phyloP scores from a whole-genome alignment of 805 yeast genomes.

The Nakazawaea peltata region DNA sequence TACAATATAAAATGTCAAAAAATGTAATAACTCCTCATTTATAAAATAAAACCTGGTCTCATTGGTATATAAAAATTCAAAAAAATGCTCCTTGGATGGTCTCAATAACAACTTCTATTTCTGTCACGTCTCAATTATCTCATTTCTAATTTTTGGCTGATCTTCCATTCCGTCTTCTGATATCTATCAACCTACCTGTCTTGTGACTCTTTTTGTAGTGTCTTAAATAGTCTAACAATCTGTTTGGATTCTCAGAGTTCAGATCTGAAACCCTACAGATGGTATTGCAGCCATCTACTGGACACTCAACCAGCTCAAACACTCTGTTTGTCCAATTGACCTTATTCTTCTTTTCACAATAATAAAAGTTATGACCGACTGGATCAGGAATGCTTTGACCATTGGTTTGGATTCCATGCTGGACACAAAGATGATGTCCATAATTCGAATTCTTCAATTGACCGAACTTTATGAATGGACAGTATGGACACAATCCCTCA shows the following conservation, averaged over 20 bases:
- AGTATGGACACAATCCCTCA: conserved; percentile 10
- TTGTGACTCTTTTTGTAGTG: conserved; percentile 21
- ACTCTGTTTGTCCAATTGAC: conserved; percentile 7
- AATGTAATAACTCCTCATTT: background rate
- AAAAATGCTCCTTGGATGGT: too few relatives aligned
- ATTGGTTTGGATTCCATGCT: conserved; percentile 23
- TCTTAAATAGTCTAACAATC: conserved; percentile 21
- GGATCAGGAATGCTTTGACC: conserved; percentile 21
- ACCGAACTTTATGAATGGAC: conserved; percentile 14
- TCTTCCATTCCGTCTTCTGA: too few relatives aligned
- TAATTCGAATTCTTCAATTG: conserved; percentile 22
- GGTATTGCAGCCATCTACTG: conserved; percentile 2
- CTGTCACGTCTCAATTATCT: too few relatives aligned
- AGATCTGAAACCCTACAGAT: conserved; percentile 4
- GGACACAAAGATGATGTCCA: conserved; percentile 22
- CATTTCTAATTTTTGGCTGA: too few relatives aligned
- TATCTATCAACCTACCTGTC: conserved; percentile 9
- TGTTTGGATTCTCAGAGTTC: conserved; percentile 14
- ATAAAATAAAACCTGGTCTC: too few relatives aligned
- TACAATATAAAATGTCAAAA: background rate
- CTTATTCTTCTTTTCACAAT: conserved; percentile 7
- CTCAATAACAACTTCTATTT: too few relatives aligned
- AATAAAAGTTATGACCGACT: conserved; percentile 1
- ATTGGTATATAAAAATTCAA: too few relatives aligned
- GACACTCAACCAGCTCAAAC: conserved; percentile 7